Evolutionary conservation across 2,329 filamentous ascomycete genomes (phyloP).

Genomic region (Didymella exigua): DNA sequence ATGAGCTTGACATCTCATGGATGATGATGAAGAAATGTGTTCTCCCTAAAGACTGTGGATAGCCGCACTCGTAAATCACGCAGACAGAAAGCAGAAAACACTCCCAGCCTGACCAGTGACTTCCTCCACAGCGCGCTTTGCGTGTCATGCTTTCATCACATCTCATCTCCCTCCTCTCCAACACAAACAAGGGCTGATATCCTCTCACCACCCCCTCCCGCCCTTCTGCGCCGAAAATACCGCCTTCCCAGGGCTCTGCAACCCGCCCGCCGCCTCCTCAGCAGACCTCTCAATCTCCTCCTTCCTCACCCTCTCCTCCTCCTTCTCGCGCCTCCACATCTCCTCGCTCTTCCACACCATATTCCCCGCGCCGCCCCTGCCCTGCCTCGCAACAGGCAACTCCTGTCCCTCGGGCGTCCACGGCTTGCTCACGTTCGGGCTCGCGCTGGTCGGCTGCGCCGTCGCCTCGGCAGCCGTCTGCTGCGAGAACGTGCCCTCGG

Average conservation of each 20-base stretch:
- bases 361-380: constrained; percentile 56
- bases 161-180: not conserved
- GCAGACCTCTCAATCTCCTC: constrained; percentile 44
- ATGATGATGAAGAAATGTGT: not conserved
- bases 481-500: constrained; percentile 47
- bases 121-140: not conserved
- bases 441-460: constrained; percentile 32
- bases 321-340: constrained; percentile 36
- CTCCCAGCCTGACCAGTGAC: not conserved
- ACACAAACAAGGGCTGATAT: not conserved
- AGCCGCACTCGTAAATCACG: not conserved
- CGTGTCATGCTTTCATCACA: not conserved
- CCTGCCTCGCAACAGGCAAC: constrained; percentile 44
- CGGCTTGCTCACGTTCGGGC: constrained; percentile 39
- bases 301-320: constrained; percentile 37
- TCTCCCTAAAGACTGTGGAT: not conserved
- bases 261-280: constrained; percentile 47
- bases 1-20: not conserved
- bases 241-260: constrained; percentile 50
- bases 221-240: constrained; percentile 45
- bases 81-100: not conserved
- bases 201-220: constrained; percentile 33
- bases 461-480: constrained; percentile 35
- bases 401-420: constrained; percentile 44
- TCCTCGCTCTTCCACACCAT: constrained; percentile 51